Base-by-base conservation (phyloP, 257 asterid species). In the Rauvolfia tetraphylla region DNA sequence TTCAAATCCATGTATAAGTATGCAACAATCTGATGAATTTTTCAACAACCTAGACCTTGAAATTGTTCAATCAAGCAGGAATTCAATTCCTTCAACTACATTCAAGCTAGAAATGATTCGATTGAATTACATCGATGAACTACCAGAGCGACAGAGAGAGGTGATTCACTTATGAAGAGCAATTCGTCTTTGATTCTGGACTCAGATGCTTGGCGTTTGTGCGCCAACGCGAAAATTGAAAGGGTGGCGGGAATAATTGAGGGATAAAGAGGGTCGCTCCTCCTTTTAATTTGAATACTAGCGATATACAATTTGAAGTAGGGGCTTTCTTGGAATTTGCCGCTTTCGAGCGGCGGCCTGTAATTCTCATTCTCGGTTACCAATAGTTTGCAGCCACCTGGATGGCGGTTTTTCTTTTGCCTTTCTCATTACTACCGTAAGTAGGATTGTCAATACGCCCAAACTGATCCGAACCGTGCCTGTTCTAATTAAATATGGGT, bases 211-310 rank as follows among this genome's bases (percentile, higher is more conserved):
- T 5, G n/a, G 12, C 4, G 38, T 17, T 39, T 5, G 69, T 33
- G 69, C 13, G 25, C 10, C n/a, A n/a, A n/a, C n/a, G 20, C 15
- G 44, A 63, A 63, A 63, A 63, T 63, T 63, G 69, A 63, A 63
- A 15, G 42, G n/a, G 41, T 14, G 42, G 69, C 69, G 69, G 69
- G 68, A 62, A 62, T 34, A 62, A 62, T 31, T 29, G n/a, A 62
- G 59, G 20, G 59, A 20, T 4, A 53, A 15, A 5, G 59, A 53
- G 25, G n/a, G 58, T 53, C 7, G 25, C 58, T 20, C 58, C 6
- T 53, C 20, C 18, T 53, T 53, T 53, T 53, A 1, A 20, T 53
- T 53, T 22, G 25, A 53, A 53, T 22, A 53, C 57, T 1, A 46
- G 17, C n/a, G n/a, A n/a, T n/a, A n/a, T n/a, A n/a, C n/a, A n/a